phyloP scores from a whole-genome alignment of 2,329 filamentous ascomycete genomes.

The Aspergillus oerlinghausenensis region DNA sequence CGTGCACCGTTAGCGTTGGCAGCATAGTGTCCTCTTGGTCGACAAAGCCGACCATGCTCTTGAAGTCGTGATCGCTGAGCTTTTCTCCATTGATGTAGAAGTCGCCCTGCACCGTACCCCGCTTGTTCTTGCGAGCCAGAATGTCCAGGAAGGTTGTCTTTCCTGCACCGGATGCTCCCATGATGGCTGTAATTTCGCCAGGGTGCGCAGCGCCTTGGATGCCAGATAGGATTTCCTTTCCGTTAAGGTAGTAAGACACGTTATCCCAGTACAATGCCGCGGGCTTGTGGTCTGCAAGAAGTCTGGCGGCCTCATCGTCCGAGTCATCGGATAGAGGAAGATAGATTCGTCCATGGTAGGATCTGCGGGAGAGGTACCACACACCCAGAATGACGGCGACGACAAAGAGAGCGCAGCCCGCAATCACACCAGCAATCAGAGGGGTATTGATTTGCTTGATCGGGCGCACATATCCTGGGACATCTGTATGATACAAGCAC shows the following conservation, averaged over 20 bases:
- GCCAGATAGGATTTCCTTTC: slow-evolving; percentile 74
- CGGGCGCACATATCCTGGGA: slow-evolving; percentile 83
- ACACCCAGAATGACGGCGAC: slow-evolving; percentile 77
- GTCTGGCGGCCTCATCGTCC: slow-evolving; percentile 77
- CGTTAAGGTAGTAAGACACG: slow-evolving; percentile 80
- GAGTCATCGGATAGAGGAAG: slow-evolving; percentile 80
- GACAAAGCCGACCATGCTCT: slow-evolving; percentile 90
- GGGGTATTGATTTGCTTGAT: slow-evolving; percentile 96
- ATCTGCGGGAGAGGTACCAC: slow-evolving; percentile 83
- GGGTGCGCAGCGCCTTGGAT: slow-evolving; percentile 86
- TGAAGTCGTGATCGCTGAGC: slow-evolving; percentile 77
- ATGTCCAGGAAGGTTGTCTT: slow-evolving; percentile 98
- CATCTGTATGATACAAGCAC: slow-evolving; percentile 86
- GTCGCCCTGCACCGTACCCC: slow-evolving; percentile 69
- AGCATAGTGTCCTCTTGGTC: slow-evolving; percentile 98
- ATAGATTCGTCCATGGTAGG: slow-evolving; percentile 58
- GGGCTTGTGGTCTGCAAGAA: slow-evolving; percentile 88
- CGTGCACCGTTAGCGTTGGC: slow-evolving; percentile 91
- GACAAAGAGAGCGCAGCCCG: slow-evolving; percentile 76
- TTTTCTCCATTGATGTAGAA: slow-evolving; percentile 94
- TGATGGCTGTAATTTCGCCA: slow-evolving; percentile 94
- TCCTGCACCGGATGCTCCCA: slow-evolving; percentile 95
- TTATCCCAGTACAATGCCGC: slow-evolving; percentile 84
- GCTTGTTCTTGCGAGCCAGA: slow-evolving; percentile 93
- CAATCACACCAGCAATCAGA: slow-evolving; percentile 89